Evolutionary conservation across 192 early-diverging fungal species (phyloP).

Genomic region (Coemansia sp.): DNA sequence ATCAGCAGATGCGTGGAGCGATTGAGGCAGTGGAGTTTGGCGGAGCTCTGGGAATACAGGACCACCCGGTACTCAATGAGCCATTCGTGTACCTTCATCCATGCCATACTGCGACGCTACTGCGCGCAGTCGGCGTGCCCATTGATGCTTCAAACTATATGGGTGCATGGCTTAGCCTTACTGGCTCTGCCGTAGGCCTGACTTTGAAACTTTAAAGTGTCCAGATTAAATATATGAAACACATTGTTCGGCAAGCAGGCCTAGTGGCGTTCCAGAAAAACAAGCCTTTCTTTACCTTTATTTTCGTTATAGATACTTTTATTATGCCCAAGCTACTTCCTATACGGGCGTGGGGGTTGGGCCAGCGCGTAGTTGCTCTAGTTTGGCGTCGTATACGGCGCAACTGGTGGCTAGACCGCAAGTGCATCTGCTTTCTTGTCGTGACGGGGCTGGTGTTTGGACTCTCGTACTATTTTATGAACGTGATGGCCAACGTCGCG

Average conservation of each 20-base stretch:
- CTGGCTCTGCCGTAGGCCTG: constrained; percentile 41
- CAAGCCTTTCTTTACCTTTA: not conserved
- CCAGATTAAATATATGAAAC: no score
- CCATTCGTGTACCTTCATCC: constrained; percentile 49
- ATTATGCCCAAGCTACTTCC: constrained; percentile 8
- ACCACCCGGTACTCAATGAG: constrained; percentile 34
- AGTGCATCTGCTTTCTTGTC: constrained; percentile 31
- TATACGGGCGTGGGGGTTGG: constrained; percentile 10
- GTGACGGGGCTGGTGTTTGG: constrained; percentile 29
- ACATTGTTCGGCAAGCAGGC: not conserved
- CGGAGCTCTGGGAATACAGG: constrained; percentile 47
- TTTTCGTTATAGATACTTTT: not conserved
- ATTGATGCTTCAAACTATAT: constrained; percentile 26
- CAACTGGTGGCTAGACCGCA: constrained; percentile 55
- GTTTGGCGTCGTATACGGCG: constrained; percentile 38
- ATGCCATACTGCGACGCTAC: constrained; percentile 46
- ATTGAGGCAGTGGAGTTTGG: constrained; percentile 48
- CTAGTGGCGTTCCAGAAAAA: no score
- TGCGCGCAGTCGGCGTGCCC: constrained; percentile 15
- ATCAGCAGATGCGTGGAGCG: constrained; percentile 19
- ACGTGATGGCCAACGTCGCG: constrained; percentile 65
- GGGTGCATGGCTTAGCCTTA: constrained; percentile 36
- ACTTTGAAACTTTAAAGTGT: constrained; percentile 9
- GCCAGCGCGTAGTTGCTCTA: not conserved
- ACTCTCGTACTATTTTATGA: constrained; percentile 57